Conservation (phyloP, 768 basidiomycete genomes). For the Hygrocybe coccinea region DNA sequence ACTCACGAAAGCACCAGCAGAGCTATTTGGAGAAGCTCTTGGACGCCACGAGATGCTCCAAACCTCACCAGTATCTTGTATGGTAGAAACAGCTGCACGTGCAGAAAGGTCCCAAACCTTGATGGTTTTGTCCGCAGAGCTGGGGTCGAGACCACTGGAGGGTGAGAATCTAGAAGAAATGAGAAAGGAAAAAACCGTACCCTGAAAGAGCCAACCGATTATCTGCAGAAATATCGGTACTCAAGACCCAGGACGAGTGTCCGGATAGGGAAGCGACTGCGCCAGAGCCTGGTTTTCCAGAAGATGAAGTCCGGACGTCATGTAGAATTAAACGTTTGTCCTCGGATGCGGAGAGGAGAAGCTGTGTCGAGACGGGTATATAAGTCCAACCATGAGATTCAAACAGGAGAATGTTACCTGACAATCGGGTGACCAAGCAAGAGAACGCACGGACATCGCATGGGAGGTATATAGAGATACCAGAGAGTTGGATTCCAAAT, state of each 20-base stretch:
- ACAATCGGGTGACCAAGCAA: constrained; percentile 87
- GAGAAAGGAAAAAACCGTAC: constrained; percentile 36
- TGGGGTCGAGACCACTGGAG: constrained; percentile 22
- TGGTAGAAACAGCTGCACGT: constrained; percentile 68
- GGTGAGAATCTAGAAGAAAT: constrained; percentile 6
- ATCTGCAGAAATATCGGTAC: constrained; percentile 77
- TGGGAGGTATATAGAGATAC: constrained; percentile 76
- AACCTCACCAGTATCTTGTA: constrained; percentile 75
- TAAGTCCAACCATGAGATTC: constrained; percentile 1
- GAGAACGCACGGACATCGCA: constrained; percentile 81
- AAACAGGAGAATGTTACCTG: constrained; percentile 57
- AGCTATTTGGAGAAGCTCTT: constrained; percentile 47
- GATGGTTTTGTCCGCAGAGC: constrained; percentile 80
- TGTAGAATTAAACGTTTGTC: constrained; percentile 88
- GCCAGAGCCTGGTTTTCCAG: constrained; percentile 43
- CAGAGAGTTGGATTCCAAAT: constrained; percentile 63
- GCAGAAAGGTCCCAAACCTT: constrained; percentile 84
- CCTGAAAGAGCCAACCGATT: constrained; percentile 75
- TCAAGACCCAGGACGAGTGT: constrained; percentile 89
- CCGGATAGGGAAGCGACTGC: constrained; percentile 83
- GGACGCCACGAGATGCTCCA: constrained; percentile 84
- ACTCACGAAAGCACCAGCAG: constrained; percentile 63
- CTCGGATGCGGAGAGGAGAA: constrained; percentile 85
- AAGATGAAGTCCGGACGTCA: constrained; percentile 71
- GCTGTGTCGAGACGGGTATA: constrained; percentile 38